These are phyloP conservation scores for Pythium dissimile DNA, from an alignment of 352 stramenopile species.

Conservation along the genomic window DNA sequence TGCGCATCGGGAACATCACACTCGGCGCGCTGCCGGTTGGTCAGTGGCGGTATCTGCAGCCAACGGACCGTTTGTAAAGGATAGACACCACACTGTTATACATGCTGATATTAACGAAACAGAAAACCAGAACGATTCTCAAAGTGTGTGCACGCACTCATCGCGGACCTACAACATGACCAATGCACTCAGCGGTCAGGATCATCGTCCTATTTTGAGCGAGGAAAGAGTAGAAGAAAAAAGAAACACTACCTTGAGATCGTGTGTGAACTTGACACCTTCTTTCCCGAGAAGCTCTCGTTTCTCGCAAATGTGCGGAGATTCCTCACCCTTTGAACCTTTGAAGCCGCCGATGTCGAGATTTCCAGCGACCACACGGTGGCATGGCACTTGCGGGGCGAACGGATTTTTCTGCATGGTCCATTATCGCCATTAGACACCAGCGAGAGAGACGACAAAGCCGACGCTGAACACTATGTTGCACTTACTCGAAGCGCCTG, in stretches of 20 bases:
- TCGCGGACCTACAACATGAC: background rate
- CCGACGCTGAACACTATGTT: background rate
- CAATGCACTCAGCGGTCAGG: background rate
- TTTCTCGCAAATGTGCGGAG: conserved; percentile 65
- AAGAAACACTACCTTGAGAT: conserved; percentile 46
- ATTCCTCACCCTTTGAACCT: conserved; percentile 62
- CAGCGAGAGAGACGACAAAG: background rate
- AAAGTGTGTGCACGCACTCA: no score
- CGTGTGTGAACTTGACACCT: conserved; percentile 55
- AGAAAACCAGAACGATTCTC: no score
- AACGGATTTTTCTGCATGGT: conserved; percentile 78
- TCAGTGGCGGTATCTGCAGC: conserved; percentile 80
- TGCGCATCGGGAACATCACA: conserved; percentile 88
- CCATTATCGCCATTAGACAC: background rate
- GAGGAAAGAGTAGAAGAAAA: background rate
- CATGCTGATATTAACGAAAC: no score
- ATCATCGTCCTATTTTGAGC: no score
- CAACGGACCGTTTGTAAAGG: conserved; percentile 55
- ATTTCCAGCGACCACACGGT: conserved; percentile 66
- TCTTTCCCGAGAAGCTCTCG: conserved; percentile 53
- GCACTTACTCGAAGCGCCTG: conserved; percentile 63
- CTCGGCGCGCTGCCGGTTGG: conserved; percentile 66
- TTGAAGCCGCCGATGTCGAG: conserved; percentile 78
- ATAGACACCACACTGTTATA: background rate
- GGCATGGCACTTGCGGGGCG: conserved; percentile 70